Percentiles rank a stretch among this genome's conserved stretches.
These are phyloP conservation scores for Debaryomyces prosopidis DNA, from an alignment of 805 yeast species.

Conservation along the genomic window DNA sequence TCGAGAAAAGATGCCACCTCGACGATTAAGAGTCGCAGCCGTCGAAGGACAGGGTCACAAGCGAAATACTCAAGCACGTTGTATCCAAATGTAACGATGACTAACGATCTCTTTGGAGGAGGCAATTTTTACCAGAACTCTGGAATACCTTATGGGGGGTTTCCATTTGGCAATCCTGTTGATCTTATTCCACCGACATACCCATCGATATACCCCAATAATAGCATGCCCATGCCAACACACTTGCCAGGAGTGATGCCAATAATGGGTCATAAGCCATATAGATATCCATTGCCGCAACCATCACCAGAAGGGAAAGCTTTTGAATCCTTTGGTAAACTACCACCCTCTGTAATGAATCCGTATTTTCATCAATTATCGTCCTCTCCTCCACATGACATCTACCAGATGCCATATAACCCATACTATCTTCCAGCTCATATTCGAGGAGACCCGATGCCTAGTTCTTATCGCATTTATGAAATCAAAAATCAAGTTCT, in stretches of 20 bases:
- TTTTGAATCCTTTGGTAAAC: neutral
- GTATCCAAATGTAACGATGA: neutral
- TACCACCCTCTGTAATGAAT: neutral
- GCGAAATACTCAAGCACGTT: neutral
- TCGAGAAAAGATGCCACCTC: neutral
- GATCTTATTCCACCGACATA: neutral
- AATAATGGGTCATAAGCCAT: neutral
- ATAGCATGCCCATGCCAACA: too few species aligned
- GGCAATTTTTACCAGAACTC: neutral
- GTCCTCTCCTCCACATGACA: neutral
- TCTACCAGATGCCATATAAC: neutral
- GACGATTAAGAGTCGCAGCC: neutral
- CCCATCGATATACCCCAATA: too few species aligned
- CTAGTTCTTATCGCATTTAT: neutral
- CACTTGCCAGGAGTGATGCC: neutral
- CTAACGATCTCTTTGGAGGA: neutral
- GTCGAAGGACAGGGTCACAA: neutral
- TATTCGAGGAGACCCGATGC: neutral
- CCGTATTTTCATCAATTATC: neutral
- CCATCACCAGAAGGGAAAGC: neutral
- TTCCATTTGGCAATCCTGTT: neutral
- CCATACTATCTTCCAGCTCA: neutral
- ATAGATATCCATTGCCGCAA: neutral
- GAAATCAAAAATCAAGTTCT: constrained; percentile 15
- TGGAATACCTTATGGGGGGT: neutral